These are phyloP conservation scores for Amaranthus cruentus DNA, from an alignment of 148 eudicot genomes.

Conservation along the genomic window DNA sequence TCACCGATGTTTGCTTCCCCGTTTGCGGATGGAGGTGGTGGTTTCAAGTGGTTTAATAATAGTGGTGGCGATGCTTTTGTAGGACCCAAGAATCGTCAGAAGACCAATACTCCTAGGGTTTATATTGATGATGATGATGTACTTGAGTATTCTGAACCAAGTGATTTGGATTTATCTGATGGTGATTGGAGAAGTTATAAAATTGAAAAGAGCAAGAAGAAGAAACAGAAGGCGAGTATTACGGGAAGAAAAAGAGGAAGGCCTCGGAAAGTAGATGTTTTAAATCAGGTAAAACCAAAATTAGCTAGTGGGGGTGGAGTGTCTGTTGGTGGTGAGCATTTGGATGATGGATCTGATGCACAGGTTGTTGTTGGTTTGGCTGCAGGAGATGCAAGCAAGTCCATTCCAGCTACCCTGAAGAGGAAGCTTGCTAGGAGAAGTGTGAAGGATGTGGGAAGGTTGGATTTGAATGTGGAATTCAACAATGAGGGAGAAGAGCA, in stretches of 20 bases:
- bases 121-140: constrained; percentile 44
- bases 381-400: constrained; percentile 27
- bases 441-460: constrained; percentile 41
- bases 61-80: constrained; percentile 11
- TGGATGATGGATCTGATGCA: constrained; percentile 13
- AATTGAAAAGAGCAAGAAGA: constrained; percentile 29
- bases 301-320: constrained; percentile 13
- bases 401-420: constrained; percentile 20
- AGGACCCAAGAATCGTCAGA: constrained; percentile 20
- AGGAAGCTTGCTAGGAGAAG: constrained; percentile 51
- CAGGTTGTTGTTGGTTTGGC: constrained; percentile 25
- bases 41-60: constrained; percentile 26
- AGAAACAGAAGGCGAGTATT: constrained; percentile 25
- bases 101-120: constrained; percentile 35
- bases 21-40: constrained; percentile 23
- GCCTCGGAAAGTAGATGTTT: constrained; percentile 9
- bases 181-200: constrained; percentile 45
- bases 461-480: constrained; percentile 63
- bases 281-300: constrained; percentile 14
- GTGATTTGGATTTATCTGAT: constrained; percentile 58
- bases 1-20: constrained; percentile 62
- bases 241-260: constrained; percentile 23
- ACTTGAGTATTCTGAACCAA: constrained; percentile 41
- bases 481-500: constrained; percentile 60
- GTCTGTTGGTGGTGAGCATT: constrained; percentile 19